These are phyloP conservation scores for Talaromyces atroroseus DNA, from an alignment of 2,329 filamentous ascomycete species.

Conservation along the genomic window DNA sequence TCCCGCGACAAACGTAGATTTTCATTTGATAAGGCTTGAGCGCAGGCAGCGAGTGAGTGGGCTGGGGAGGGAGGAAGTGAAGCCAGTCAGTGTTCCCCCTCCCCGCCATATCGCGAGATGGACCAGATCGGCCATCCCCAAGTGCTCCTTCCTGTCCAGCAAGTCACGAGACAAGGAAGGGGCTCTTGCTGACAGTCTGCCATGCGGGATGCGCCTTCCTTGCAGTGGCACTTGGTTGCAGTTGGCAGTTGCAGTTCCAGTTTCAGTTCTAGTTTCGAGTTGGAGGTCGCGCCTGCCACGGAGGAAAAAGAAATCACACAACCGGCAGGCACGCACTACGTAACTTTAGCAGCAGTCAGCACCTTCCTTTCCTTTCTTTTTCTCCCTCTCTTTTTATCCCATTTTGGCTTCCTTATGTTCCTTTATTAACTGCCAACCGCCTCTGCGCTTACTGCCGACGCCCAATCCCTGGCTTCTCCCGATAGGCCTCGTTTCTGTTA, in stretches of 20 bases:
- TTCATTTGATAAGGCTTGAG: background rate
- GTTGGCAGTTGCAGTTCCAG: background rate
- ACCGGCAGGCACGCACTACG: background rate
- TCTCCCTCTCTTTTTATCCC: too few species aligned
- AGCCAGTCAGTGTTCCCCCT: too few species aligned
- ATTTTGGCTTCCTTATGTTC: background rate
- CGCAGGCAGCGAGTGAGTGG: background rate
- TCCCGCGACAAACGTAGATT: slow-evolving; percentile 1
- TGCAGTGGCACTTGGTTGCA: too few species aligned
- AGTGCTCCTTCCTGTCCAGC: background rate
- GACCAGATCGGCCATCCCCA: background rate
- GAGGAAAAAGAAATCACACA: background rate
- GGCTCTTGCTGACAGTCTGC: background rate
- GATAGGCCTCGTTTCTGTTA: background rate
- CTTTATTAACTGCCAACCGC: background rate
- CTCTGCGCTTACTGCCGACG: background rate
- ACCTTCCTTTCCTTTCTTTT: too few species aligned
- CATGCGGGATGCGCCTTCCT: too few species aligned
- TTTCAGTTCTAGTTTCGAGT: too few species aligned
- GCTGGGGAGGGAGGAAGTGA: too few species aligned
- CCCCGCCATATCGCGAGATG: background rate
- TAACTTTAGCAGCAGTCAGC: too few species aligned
- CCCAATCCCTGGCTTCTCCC: background rate
- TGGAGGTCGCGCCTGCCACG: background rate
- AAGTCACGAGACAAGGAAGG: background rate